These are phyloP conservation scores for Ophiostoma piceae DNA, from an alignment of 2,329 filamentous ascomycete genomes.

Conservation along the genomic window DNA sequence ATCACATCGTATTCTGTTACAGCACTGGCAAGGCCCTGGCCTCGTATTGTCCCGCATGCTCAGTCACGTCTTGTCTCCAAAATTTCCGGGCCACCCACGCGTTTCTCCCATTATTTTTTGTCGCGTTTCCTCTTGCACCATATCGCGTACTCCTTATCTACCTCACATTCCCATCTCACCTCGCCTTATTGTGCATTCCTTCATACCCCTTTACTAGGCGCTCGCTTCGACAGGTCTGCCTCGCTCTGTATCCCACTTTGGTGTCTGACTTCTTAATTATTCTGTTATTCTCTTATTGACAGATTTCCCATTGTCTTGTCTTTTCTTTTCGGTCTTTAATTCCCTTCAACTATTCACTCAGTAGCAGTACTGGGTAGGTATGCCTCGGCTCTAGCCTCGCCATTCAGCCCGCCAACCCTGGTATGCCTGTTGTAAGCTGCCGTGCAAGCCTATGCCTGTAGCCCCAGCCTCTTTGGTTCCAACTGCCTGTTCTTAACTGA, in stretches of 20 bases:
- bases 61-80: background rate
- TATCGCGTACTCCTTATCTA: background rate
- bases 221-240: background rate
- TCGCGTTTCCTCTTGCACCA: background rate
- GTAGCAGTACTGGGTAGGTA: background rate
- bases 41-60: background rate
- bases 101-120: background rate
- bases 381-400: background rate
- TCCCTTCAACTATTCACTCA: too few relatives aligned
- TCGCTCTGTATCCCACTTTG: constrained; percentile 3
- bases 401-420: background rate
- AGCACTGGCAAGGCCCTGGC: background rate
- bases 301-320: background rate
- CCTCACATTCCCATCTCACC: background rate
- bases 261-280: background rate
- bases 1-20: background rate
- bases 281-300: background rate
- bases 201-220: constrained; percentile 3
- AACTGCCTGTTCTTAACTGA: background rate
- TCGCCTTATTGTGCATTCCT: constrained; percentile 3
- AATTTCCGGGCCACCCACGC: background rate
- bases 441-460: background rate
- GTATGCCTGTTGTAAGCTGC: background rate
- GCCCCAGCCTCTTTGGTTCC: background rate
- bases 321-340: background rate